Evolutionary conservation across 768 basidiomycete species (phyloP), one percentile per base, ranked within the genome.

Genomic region (Harrya chromipes): DNA sequence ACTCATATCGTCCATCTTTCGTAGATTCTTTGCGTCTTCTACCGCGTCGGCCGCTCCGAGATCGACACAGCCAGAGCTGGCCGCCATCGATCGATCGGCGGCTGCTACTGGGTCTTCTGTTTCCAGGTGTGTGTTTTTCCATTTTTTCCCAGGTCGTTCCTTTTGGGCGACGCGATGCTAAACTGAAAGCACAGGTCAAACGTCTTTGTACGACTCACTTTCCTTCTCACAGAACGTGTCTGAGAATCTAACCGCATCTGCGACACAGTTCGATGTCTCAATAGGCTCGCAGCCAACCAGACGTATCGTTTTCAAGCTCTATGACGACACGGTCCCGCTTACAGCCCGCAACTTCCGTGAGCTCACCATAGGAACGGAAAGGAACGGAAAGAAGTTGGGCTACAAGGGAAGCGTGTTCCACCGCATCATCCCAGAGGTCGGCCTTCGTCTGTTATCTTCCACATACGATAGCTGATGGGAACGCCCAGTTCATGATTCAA

Each of bases 271-370:
- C 55, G 80, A 87, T 47, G 62, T 88, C 50, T 68, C 75, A 2
- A 85, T 93, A 65, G 76, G 81, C 66, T 68, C 69, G 16, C 63
- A 75, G 40, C 79, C 82, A 4, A 72, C 79, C 1, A 89, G 87
- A 20, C 82, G 86, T 40, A 81, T 94, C 56, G 76, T 84, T 23
- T 90, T 94, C 80, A 83, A 87, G 68, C 79, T 94, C 37, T 91
- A 79, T 70, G 89, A 93, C 68, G 80, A 85, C 47, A 74, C 79
- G 16, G 89, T 90, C n/a, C 93, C 93, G 46, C 81, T 78, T 68
- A 94, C 92, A 11, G 68, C 87, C 3, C 71, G 69, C 43, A 92
- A 93, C 74, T 94, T 93, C 74, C 84, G 90, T 46, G 84, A 87
- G 62, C 76, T 94, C 40, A 81, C 84, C 8, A 81, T 83, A 6